phyloP scores from a whole-genome alignment of 2,329 filamentous ascomycete genomes.

The Tolypocladium capitatum region DNA sequence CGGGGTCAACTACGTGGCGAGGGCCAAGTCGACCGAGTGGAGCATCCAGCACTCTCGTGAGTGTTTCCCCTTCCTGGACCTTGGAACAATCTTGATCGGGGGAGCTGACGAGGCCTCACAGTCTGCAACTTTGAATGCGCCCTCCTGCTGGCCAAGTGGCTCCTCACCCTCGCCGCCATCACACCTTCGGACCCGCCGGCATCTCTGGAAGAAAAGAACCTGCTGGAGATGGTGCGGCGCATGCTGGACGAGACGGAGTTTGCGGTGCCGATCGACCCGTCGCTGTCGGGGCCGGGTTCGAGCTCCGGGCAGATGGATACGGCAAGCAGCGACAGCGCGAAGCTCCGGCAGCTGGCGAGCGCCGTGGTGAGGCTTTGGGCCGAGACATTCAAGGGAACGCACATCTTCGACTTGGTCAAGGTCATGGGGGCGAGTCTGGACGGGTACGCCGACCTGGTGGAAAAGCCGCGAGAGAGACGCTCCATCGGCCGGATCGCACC shows the following conservation, averaged over 20 bases:
- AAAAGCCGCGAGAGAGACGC: constrained; percentile 27
- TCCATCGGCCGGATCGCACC: constrained; percentile 9
- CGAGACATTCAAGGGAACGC: constrained; percentile 47
- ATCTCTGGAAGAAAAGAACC: constrained; percentile 37
- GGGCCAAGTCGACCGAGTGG: constrained; percentile 48
- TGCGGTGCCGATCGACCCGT: constrained; percentile 45
- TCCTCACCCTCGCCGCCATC: constrained; percentile 41
- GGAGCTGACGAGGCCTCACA: constrained; percentile 8
- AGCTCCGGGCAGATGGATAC: constrained; percentile 27
- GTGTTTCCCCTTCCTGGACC: constrained; percentile 11
- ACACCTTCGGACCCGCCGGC: constrained; percentile 34
- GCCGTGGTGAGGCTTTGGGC: constrained; percentile 49
- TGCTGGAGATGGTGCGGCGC: constrained; percentile 41
- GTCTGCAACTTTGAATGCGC: constrained; percentile 52
- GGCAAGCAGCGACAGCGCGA: constrained; percentile 32
- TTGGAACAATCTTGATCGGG: neutral
- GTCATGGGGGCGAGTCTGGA: constrained; percentile 45
- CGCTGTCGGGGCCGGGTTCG: constrained; percentile 28
- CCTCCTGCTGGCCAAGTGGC: constrained; percentile 46
- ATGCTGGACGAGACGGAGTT: constrained; percentile 52
- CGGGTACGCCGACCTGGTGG: constrained; percentile 41
- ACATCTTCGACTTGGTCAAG: constrained; percentile 47
- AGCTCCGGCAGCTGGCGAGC: constrained; percentile 40
- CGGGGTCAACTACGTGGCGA: constrained; percentile 48
- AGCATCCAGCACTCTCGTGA: constrained; percentile 48